Percentiles rank a stretch among this genome's conserved stretches.
Conservation (phyloP, 164 flowering plant species). For the Magnolia officinalis region DNA sequence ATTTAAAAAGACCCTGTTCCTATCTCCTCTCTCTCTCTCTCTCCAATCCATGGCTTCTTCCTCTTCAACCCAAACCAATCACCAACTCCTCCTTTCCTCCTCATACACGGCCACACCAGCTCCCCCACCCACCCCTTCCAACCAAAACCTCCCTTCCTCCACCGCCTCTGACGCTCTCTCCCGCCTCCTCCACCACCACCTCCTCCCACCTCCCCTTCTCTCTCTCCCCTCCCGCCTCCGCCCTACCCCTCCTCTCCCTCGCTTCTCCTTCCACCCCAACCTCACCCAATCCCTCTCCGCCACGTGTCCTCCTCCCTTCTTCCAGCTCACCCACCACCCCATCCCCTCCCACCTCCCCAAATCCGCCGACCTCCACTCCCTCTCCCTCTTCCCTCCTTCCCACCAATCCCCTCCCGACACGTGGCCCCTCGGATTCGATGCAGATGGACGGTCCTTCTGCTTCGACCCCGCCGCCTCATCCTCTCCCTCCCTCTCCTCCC, state of each 20-base stretch:
- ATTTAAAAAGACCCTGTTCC: too few species aligned
- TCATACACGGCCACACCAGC: constrained; percentile 3
- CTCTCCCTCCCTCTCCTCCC: constrained; percentile 27
- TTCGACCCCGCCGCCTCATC: constrained; percentile 31
- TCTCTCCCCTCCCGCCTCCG: constrained; percentile 11
- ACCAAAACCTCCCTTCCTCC: not conserved
- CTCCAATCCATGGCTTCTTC: not conserved
- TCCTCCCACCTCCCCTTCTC: constrained; percentile 4
- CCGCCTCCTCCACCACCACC: constrained; percentile 1
- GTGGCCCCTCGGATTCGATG: constrained; percentile 14
- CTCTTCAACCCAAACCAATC: not conserved
- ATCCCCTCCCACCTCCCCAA: constrained; percentile 3
- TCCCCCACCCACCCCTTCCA: constrained; percentile 16
- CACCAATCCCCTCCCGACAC: not conserved
- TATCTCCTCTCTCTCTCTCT: constrained; percentile 3
- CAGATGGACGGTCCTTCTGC: constrained; percentile 44
- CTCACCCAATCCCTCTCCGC: not conserved
- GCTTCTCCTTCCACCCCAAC: not conserved
- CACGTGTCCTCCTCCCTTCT: not conserved
- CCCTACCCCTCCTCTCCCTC: constrained; percentile 1
- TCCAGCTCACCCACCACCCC: constrained; percentile 11
- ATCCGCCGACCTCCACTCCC: constrained; percentile 3
- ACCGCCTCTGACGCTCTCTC: constrained; percentile 4
- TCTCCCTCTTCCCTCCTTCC: constrained; percentile 1
- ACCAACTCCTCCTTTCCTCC: not conserved